These are phyloP conservation scores for Magnusiomyces ingens DNA, from an alignment of 1,139 yeast genomes.

Conservation along the genomic window DNA sequence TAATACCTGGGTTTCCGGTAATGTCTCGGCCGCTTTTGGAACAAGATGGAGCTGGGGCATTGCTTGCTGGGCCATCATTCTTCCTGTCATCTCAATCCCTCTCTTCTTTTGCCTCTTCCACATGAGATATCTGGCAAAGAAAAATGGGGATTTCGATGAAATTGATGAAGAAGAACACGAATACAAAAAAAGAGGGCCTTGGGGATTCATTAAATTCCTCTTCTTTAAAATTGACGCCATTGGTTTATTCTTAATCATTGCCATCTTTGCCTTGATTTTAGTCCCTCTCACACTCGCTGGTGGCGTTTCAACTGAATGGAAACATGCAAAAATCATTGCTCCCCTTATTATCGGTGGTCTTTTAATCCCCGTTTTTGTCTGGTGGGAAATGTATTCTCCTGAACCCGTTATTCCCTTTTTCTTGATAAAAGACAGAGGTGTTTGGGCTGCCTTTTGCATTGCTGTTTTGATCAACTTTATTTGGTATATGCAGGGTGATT, in stretches of 20 bases:
- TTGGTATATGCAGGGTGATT: conserved; percentile 65
- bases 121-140: conserved; percentile 50
- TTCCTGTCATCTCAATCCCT: conserved; percentile 60
- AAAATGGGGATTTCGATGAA: conserved; percentile 41
- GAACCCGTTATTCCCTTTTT: conserved; percentile 55
- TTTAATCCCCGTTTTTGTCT: conserved; percentile 46
- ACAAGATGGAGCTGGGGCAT: conserved; percentile 62
- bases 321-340: conserved; percentile 49
- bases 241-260: conserved; percentile 46
- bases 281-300: conserved; percentile 54
- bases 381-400: conserved; percentile 51
- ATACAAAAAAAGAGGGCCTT: conserved; percentile 25
- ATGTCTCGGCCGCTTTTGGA: conserved; percentile 40
- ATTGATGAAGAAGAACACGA: conserved; percentile 28
- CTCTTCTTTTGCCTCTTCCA: conserved; percentile 47
- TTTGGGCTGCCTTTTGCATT: conserved; percentile 54
- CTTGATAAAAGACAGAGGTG: conserved; percentile 58
- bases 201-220: conserved; percentile 28
- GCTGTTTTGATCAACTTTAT: conserved; percentile 51
- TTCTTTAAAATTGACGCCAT: conserved; percentile 49
- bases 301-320: conserved; percentile 47
- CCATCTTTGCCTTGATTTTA: conserved; percentile 47
- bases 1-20: conserved; percentile 71
- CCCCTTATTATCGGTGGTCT: conserved; percentile 60
- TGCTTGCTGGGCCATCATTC: conserved; percentile 75